Evolutionary conservation across 495 filamentous ascomycete genomes (phyloP), one percentile per base, ranked within the genome.

Genomic region (Platismatia glauca): DNA sequence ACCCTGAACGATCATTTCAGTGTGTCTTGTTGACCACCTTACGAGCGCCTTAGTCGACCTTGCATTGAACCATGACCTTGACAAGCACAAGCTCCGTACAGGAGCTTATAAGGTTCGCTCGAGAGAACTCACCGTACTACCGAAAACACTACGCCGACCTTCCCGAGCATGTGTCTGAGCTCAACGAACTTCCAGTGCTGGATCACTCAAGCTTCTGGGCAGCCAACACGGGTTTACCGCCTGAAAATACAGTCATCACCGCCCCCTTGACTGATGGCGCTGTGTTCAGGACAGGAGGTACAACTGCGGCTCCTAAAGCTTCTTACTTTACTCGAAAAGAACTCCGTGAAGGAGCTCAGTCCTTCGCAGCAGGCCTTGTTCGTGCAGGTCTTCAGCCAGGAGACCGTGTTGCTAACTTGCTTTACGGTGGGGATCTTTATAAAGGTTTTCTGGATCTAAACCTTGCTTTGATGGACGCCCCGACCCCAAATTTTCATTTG

Each of bases 241-340:
- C 50, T 22, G 60, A 44, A 39, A 57, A 48, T 3, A 7, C n/a
- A 38, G n/a, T 62, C 39, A 29, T 57, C 18, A 62, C 27, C 37
- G 41, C 37, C 4, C 55, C 38, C 7, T 57, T 34, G 18, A 43
- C 41, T 4, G 27, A 57, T 44, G 52, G 37, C 12, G 53, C 53
- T 12, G 52, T 57, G 18, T 46, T 29, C 52, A 35, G 53, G 50
- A 62, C 13, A 4, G 52, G 60, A 20, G 60, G 53, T 31, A 56
- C 52, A 33, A 62, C 20, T 20, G 60, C 52, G 1, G 9, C 37
- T 39, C 39, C 53, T 16, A 57, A 62, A 24, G 20, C 41, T 15
- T 55, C 41, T 18, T 46, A 27, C 39, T 16, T 62, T 33, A 38
- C 38, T 13, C 37, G 60, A 16, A 11, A 24, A 24, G 52, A 57